phyloP scores from a whole-genome alignment of 441 rosid genomes.

The Gossypium trilobum region DNA sequence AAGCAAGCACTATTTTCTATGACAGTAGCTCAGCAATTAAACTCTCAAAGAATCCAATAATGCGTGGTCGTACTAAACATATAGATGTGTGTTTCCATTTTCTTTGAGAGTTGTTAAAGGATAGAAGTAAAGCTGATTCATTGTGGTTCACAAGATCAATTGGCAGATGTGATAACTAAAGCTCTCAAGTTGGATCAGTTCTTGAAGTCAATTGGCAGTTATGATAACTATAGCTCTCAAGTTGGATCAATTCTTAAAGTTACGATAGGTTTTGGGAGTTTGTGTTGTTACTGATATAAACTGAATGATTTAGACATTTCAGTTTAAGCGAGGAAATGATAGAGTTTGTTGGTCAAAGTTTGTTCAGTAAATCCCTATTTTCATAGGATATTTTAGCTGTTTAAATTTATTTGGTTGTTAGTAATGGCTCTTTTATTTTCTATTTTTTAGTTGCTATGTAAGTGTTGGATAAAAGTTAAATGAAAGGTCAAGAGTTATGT shows the following conservation, averaged over 20 bases:
- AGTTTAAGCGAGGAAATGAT: neutral
- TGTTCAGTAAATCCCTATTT: too few species aligned
- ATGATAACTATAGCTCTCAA: neutral
- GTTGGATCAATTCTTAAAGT: too few species aligned
- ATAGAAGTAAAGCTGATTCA: neutral
- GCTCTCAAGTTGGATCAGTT: neutral
- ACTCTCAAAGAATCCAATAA: too few species aligned
- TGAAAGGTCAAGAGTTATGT: too few species aligned
- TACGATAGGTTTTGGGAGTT: neutral
- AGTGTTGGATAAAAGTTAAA: too few species aligned
- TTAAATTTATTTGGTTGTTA: too few species aligned
- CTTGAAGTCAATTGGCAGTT: neutral
- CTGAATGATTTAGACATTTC: neutral
- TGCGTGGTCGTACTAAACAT: too few species aligned
- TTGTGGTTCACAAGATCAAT: neutral
- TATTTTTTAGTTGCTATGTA: too few species aligned
- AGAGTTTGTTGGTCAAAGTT: neutral
- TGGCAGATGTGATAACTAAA: neutral
- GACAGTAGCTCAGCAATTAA: neutral
- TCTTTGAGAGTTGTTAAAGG: neutral
- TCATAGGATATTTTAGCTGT: too few species aligned
- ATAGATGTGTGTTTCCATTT: neutral
- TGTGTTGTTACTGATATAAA: neutral
- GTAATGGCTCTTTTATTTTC: too few species aligned
- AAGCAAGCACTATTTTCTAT: too few species aligned